These are phyloP conservation scores for Chlamydomonas sp. DNA, from an alignment of 139 green algal species.

Conservation along the genomic window DNA sequence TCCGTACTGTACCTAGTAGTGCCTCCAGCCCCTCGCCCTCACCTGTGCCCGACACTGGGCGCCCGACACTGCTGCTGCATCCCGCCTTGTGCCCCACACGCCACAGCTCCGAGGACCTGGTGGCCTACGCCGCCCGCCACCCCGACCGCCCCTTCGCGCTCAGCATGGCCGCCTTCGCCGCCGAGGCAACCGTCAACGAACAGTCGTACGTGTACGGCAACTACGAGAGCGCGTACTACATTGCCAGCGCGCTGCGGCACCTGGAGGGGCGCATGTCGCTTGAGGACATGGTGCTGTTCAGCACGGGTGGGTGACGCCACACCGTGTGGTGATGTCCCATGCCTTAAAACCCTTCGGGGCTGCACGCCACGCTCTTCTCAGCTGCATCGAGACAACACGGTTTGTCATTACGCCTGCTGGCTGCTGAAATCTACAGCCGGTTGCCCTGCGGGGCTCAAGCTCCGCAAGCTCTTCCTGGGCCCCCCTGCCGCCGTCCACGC, in stretches of 20 bases:
- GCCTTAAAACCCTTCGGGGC: too few species aligned
- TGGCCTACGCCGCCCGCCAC: conserved; percentile 15
- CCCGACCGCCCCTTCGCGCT: conserved; percentile 19
- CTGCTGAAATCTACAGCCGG: too few species aligned
- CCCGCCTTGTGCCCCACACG: not conserved
- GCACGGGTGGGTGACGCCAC: not conserved
- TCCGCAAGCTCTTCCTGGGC: too few species aligned
- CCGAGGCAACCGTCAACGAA: not conserved
- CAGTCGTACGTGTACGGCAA: conserved; percentile 13
- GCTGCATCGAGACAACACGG: too few species aligned
- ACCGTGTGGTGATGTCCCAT: not conserved
- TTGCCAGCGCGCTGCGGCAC: conserved; percentile 27
- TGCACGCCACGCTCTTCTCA: too few species aligned
- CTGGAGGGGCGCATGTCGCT: conserved; percentile 7
- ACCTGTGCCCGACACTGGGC: too few species aligned
- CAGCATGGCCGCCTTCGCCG: conserved; percentile 15
- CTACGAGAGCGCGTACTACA: conserved; percentile 24
- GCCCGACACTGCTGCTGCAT: not conserved
- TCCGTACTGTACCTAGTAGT: too few species aligned
- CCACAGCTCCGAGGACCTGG: conserved; percentile 35
- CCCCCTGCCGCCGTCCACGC: too few species aligned
- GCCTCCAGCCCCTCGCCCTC: too few species aligned
- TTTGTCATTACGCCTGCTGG: too few species aligned
- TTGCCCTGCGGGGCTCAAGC: too few species aligned
- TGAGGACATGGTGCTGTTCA: conserved; percentile 45